Base-by-base conservation (phyloP, 306 rosid genomes). In the Malus asiatica region DNA sequence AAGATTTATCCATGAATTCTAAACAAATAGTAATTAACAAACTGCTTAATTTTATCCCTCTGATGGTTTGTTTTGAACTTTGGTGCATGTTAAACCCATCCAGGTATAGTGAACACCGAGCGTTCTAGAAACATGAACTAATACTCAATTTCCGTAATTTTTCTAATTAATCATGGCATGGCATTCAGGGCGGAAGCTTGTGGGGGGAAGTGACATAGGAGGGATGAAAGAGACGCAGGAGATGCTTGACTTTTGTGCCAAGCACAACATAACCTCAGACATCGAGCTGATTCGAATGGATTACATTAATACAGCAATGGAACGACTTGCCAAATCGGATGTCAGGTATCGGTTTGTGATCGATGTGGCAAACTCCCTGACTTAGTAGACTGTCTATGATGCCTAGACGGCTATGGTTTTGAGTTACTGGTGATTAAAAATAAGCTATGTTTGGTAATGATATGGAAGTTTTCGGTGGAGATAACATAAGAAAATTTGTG, bases 171-270 rank as follows among this genome's bases (percentile, higher is more conserved):
- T 42, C 16, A 23, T 67, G 57, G 22, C 16, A 30, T 60, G 35
- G 38, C 23, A 6, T 68, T 62, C 87, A 91, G 98, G 87, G 68
- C 68, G 97, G 72, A 94, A 85, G 85, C 91, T 94, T 67, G 78
- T 94, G 27, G 98, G 97, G 23, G 98, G 98, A 52, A 91, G 96
- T 83, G 89, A 87, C 89, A 8, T 94, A 2, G 98, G 98, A 75
- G 97, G 97, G 71, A 12, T 91, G 23, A 87, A 94, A 76, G 98
- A 94, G 89, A 94, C 98, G 14, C 98, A 94, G 59, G 98, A 94
- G 78, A 94, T 94, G 98, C 91, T 94, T 19, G 92, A 94, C 67
- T 94, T 94, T 69, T 88, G 95, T 58, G 97, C 76, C 52, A 83
- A 90, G 69, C 96, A 92, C 85, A 82, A 86, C 66, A 87, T 94